phyloP scores from a whole-genome alignment of 176 grass and related monocot species.

The Avena sativa region DNA sequence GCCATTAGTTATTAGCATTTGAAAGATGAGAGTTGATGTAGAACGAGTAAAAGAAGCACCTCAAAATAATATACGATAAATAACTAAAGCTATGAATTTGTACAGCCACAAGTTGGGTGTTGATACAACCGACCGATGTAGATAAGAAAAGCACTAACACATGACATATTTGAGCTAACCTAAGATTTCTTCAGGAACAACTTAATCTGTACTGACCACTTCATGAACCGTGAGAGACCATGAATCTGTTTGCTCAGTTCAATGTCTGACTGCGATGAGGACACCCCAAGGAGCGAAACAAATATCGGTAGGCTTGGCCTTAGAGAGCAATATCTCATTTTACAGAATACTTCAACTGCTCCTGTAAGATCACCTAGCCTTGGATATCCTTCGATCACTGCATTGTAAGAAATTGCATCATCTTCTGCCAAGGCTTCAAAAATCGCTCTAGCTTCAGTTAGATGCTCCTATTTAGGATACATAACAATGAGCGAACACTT shows the following conservation, averaged over 20 bases:
- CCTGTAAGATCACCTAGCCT: conserved; percentile 54
- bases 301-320: conserved; percentile 57
- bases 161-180: too few relatives aligned
- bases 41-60: too few relatives aligned
- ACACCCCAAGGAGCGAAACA: conserved; percentile 64
- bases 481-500: conserved; percentile 79
- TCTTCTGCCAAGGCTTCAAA: conserved; percentile 61
- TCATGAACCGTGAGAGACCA: conserved; percentile 8
- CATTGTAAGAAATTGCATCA: conserved; percentile 65
- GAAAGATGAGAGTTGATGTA: too few relatives aligned
- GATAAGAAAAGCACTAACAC: too few relatives aligned
- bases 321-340: conserved; percentile 66
- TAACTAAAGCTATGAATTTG: too few relatives aligned
- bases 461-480: conserved; percentile 71
- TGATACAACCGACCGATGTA: too few relatives aligned
- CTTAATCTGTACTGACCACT: background rate
- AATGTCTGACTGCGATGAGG: conserved; percentile 46
- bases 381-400: conserved; percentile 84
- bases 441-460: conserved; percentile 51
- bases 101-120: too few relatives aligned
- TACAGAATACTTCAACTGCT: conserved; percentile 55
- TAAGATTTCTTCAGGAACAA: too few relatives aligned
- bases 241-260: conserved; percentile 78
- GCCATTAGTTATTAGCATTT: conserved; percentile 3
- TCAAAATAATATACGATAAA: too few relatives aligned